A percentile compares a stretch with the other conserved stretches of the same genome.
phyloP scores from a whole-genome alignment of 768 basidiomycete genomes.

The Suillus spraguei region DNA sequence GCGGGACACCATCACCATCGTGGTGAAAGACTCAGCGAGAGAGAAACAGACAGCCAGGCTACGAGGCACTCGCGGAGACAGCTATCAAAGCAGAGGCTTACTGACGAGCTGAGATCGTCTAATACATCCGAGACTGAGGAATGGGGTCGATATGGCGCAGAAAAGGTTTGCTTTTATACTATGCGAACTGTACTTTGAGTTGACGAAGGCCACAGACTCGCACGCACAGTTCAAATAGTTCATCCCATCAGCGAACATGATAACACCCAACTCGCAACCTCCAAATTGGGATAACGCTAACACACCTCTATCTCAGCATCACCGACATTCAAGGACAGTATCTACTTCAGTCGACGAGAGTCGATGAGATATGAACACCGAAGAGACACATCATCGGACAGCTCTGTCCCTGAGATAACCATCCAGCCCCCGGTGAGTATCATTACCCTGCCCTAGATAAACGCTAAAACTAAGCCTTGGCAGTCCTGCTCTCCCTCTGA shows the following conservation, averaged over 20 bases:
- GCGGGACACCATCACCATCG: constrained; percentile 13
- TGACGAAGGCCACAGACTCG: constrained; percentile 19
- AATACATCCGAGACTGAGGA: constrained; percentile 32
- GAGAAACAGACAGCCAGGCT: constrained; percentile 23
- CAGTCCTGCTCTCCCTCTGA: constrained; percentile 36
- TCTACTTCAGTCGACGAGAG: constrained; percentile 17
- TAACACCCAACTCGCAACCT: constrained; percentile 30
- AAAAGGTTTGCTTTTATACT: constrained; percentile 18
- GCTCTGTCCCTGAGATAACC: constrained; percentile 36
- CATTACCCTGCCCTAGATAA: background rate
- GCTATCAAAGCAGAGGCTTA: constrained; percentile 30
- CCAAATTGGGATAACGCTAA: constrained; percentile 19
- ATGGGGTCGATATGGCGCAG: constrained; percentile 32
- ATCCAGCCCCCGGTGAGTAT: constrained; percentile 34
- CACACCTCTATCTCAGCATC: constrained; percentile 24
- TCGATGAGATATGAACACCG: constrained; percentile 16
- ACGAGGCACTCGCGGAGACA: constrained; percentile 17
- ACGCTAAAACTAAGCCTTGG: constrained; percentile 8
- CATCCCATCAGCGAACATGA: constrained; percentile 22
- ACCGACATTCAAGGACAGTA: constrained; percentile 25
- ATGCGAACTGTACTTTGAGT: background rate
- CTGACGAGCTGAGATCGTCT: constrained; percentile 39
- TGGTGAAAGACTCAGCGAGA: constrained; percentile 10
- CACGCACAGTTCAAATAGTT: constrained; percentile 17
- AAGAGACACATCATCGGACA: constrained; percentile 33